Conservation (phyloP, 148 eudicot genomes). For the Gaultheria prostrata region DNA sequence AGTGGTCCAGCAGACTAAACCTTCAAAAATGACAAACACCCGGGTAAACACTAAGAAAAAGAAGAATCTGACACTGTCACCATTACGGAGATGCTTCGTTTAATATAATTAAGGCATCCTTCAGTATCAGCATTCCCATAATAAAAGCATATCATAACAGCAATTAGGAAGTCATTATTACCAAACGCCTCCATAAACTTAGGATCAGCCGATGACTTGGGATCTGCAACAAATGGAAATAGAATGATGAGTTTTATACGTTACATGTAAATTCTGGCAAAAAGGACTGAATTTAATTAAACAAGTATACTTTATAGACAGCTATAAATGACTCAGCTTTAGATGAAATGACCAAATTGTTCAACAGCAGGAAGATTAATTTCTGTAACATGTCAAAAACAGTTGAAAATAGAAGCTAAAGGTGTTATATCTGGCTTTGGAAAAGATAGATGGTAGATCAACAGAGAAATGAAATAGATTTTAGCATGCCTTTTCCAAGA, state of each 20-base stretch:
- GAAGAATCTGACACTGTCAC: neutral
- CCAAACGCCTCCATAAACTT: slow-evolving; percentile 85
- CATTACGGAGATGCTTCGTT: neutral
- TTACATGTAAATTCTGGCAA: neutral
- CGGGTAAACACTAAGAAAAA: neutral
- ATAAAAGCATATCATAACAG: neutral
- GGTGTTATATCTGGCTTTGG: neutral
- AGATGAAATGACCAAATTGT: neutral
- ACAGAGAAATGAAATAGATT: neutral
- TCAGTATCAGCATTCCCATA: slow-evolving; percentile 11
- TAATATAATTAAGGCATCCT: neutral
- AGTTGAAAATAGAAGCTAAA: neutral
- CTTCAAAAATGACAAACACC: neutral
- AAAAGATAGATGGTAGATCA: neutral
- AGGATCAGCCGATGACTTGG: slow-evolving; percentile 60
- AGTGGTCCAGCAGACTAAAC: too few relatives aligned
- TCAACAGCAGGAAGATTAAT: neutral
- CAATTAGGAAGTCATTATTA: slow-evolving; percentile 29
- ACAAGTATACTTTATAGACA: neutral
- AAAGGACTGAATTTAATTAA: neutral
- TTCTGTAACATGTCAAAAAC: neutral
- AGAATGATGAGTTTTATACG: neutral
- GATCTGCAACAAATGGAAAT: slow-evolving; percentile 48
- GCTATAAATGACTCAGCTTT: neutral
- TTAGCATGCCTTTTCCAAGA: neutral